Percentiles rank a stretch among this genome's conserved stretches.
These are phyloP conservation scores for Aureobasidium sp. DNA, from an alignment of 2,329 filamentous ascomycete genomes.

Conservation along the genomic window DNA sequence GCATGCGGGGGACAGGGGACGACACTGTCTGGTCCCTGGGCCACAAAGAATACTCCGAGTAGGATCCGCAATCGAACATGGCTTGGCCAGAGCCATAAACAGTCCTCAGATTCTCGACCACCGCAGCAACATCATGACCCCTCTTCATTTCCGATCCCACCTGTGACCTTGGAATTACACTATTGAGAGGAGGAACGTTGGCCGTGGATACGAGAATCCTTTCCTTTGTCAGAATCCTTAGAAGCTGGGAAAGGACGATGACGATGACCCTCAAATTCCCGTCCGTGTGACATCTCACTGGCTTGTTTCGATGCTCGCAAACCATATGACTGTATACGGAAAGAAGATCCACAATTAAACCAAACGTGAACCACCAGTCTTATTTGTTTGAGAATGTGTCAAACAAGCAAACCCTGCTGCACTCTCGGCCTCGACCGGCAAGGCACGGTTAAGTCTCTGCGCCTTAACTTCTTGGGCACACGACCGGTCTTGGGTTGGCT, in stretches of 20 bases:
- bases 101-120: neutral
- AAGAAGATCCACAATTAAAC: neutral
- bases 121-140: neutral
- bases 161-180: neutral
- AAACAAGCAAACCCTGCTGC: constrained; percentile 11
- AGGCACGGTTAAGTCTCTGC: neutral
- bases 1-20: constrained; percentile 13
- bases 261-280: neutral
- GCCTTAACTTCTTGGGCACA: neutral
- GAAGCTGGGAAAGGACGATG: neutral
- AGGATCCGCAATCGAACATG: neutral
- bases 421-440: neutral
- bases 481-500: neutral
- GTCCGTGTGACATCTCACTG: neutral
- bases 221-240: neutral
- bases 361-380: neutral
- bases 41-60: neutral
- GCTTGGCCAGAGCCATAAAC: neutral
- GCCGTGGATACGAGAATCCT: neutral
- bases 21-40: neutral
- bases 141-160: constrained; percentile 1
- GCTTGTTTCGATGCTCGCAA: neutral
- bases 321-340: neutral
- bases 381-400: constrained; percentile 12
- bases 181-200: neutral